A percentile compares a stretch with the other conserved stretches of the same genome.
Evolutionary conservation across 1,284 basidiomycete species (phyloP).

Genomic region (Rhodotorula sp.): DNA sequence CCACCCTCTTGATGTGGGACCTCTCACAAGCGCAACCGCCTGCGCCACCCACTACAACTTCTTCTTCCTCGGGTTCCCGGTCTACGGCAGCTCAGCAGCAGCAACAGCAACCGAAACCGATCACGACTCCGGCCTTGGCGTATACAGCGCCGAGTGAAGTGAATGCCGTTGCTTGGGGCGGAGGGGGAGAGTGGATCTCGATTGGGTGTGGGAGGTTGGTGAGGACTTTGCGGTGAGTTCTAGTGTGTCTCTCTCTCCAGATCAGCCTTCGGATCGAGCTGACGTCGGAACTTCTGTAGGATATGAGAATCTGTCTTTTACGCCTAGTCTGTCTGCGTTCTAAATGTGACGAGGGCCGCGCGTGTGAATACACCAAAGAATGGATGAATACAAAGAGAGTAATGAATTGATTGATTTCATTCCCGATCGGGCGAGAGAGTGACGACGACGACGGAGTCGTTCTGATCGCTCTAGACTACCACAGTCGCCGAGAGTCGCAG

Average conservation of each 20-base stretch:
- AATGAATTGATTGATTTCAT: no score
- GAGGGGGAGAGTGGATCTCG: slow-evolving; percentile 79
- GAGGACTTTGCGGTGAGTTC: slow-evolving; percentile 51
- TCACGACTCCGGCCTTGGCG: slow-evolving; percentile 74
- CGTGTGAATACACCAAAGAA: no score
- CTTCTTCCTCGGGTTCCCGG: slow-evolving; percentile 6
- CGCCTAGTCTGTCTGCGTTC: no score
- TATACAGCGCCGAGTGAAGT: slow-evolving; percentile 77
- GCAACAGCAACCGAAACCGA: slow-evolving; percentile 43
- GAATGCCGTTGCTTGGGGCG: slow-evolving; percentile 75
- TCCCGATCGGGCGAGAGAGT: no score
- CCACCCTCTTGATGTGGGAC: slow-evolving; percentile 86
- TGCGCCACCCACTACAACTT: slow-evolving; percentile 27
- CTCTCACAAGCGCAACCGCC: slow-evolving; percentile 55
- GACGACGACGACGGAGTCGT: no score
- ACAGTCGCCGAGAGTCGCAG: no score
- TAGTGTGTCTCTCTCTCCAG: not conserved
- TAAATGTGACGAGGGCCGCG: no score
- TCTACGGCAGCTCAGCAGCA: slow-evolving; percentile 10
- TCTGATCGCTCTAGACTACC: no score
- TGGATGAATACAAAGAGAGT: no score
- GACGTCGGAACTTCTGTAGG: not conserved
- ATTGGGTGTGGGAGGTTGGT: slow-evolving; percentile 78
- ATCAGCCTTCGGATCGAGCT: not conserved
- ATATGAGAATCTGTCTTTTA: not conserved